These are phyloP conservation scores for Aspergillus campestris DNA, from an alignment of 495 filamentous ascomycete species.

Conservation along the genomic window DNA sequence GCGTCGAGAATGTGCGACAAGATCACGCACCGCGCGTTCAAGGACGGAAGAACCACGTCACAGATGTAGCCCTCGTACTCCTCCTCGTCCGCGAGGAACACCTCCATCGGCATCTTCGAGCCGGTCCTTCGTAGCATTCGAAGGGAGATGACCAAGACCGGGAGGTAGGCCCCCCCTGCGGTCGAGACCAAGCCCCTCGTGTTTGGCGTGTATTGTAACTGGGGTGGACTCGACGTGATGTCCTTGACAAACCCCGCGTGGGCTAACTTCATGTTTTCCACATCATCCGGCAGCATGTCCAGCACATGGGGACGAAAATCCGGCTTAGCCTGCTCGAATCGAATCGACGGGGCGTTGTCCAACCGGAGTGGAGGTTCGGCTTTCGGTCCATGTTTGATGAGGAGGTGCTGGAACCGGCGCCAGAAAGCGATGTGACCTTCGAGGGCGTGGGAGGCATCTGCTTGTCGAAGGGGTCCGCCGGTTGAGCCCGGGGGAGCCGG, in stretches of 20 bases:
- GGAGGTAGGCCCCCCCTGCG: constrained; percentile 29
- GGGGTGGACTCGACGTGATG: constrained; percentile 22
- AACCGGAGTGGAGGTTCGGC: constrained; percentile 13
- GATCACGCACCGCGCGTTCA: constrained; percentile 42
- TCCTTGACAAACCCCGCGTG: constrained; percentile 30
- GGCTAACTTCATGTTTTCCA: constrained; percentile 20
- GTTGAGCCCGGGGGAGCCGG: not conserved
- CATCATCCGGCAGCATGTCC: constrained; percentile 22
- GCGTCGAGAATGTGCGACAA: constrained; percentile 28
- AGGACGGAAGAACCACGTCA: constrained; percentile 33
- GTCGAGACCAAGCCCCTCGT: constrained; percentile 40
- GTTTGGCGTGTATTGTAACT: constrained; percentile 25
- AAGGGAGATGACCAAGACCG: constrained; percentile 37
- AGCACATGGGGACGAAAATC: constrained; percentile 20
- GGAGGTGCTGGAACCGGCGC: constrained; percentile 19
- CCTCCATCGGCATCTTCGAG: constrained; percentile 45
- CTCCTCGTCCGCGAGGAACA: constrained; percentile 37
- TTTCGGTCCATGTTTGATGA: constrained; percentile 12
- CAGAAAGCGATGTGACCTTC: constrained; percentile 19
- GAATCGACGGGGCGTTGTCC: constrained; percentile 13
- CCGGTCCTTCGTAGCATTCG: constrained; percentile 45
- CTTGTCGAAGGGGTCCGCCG: not conserved
- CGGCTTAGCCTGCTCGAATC: constrained; percentile 16
- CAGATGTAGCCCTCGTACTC: constrained; percentile 44
- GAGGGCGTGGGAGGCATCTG: not conserved